Conservation (phyloP, 495 filamentous ascomycete genomes). For the Ascodesmis nigricans region DNA sequence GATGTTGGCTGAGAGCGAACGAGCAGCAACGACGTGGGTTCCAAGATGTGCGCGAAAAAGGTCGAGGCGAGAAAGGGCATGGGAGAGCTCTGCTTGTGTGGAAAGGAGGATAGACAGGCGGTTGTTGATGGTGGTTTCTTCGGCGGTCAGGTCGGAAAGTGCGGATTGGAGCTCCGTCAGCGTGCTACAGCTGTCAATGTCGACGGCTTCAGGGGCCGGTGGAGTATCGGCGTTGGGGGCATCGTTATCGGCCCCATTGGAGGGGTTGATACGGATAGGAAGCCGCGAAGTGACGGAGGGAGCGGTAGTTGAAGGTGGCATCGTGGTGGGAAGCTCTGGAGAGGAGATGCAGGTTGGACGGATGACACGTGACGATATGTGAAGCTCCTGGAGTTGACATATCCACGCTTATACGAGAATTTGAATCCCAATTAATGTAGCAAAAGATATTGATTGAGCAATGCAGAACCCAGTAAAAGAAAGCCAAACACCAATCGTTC, state of each 20-base stretch:
- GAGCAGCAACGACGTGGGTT: slow-evolving; percentile 63
- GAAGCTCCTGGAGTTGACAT: too few species aligned
- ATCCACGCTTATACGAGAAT: too few species aligned
- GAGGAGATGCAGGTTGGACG: not conserved
- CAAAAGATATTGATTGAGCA: too few species aligned
- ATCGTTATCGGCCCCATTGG: slow-evolving; percentile 5
- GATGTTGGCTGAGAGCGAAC: slow-evolving; percentile 69
- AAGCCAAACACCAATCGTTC: too few species aligned
- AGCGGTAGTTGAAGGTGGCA: too few species aligned
- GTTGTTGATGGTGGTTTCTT: slow-evolving; percentile 49
- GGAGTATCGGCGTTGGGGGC: not conserved
- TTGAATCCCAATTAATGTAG: too few species aligned
- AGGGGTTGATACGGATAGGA: too few species aligned
- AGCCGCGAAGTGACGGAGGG: too few species aligned
- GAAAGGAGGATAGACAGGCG: slow-evolving; percentile 54
- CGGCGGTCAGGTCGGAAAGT: slow-evolving; percentile 47
- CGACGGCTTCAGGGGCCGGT: slow-evolving; percentile 17
- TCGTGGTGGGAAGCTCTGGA: not conserved
- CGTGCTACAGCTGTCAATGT: slow-evolving; percentile 47
- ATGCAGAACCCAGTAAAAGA: too few species aligned
- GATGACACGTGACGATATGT: slow-evolving; percentile 4
- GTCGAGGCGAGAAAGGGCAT: slow-evolving; percentile 71
- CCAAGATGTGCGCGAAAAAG: slow-evolving; percentile 71
- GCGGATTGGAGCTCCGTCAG: slow-evolving; percentile 57
- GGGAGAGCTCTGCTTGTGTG: slow-evolving; percentile 62